phyloP scores from a whole-genome alignment of 2,329 filamentous ascomycete species.

The Colletotrichum cordylinicola region DNA sequence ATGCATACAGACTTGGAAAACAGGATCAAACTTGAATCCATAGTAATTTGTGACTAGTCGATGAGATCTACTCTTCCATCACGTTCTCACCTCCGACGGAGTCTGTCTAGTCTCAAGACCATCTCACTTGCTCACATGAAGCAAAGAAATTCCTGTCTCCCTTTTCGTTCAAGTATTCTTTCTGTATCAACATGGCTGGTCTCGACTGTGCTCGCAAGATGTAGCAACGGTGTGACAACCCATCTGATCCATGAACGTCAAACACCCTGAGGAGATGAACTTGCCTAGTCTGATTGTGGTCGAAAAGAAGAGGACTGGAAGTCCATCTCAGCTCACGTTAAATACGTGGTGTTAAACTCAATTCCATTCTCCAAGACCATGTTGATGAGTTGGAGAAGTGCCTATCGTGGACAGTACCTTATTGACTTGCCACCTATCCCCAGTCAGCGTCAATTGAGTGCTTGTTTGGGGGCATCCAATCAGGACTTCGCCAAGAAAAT shows the following conservation, averaged over 20 bases:
- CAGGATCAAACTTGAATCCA: no score
- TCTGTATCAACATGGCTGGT: not conserved
- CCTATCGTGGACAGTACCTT: not conserved
- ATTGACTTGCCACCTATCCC: not conserved
- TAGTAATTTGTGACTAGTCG: no score
- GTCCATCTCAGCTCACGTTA: fast-evolving
- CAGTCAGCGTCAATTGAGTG: not conserved
- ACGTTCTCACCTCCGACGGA: not conserved
- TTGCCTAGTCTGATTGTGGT: not conserved
- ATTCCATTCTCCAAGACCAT: no score
- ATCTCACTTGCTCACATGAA: not conserved
- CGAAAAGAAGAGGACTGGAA: fast-evolving
- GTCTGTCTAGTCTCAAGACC: not conserved
- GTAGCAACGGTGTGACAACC: not conserved
- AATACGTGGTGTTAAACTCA: not conserved
- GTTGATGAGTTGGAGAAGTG: not conserved
- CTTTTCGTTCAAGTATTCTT: not conserved
- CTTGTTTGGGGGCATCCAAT: not conserved
- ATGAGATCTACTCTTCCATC: not conserved
- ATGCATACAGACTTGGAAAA: not conserved
- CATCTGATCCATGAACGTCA: not conserved
- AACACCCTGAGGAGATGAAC: not conserved
- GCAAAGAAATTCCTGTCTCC: no score
- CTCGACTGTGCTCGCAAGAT: not conserved
- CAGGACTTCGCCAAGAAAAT: not conserved